Conservation (phyloP, 495 filamentous ascomycete species). For the Penicillium psychrofluorescens region DNA sequence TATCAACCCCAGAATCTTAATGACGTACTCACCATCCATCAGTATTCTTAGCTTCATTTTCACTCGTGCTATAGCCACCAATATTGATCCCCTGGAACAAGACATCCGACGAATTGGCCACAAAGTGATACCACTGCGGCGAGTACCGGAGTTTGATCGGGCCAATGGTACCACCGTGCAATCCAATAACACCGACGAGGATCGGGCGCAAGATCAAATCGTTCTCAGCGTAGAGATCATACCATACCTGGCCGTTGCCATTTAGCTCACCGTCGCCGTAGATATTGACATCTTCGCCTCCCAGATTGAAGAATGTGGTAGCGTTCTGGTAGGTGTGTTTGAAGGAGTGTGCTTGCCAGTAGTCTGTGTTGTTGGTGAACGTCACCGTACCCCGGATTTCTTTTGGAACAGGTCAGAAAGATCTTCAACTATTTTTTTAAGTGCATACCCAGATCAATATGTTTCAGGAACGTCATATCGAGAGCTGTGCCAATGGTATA, state of each 20-base stretch:
- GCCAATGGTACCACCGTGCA: slow-evolving; percentile 54
- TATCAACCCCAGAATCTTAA: background rate
- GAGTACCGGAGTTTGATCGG: slow-evolving; percentile 55
- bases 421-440: background rate
- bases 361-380: slow-evolving; percentile 59
- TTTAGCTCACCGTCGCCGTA: slow-evolving; percentile 57
- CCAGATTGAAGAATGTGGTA: slow-evolving; percentile 62
- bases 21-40: slow-evolving; percentile 48
- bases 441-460: slow-evolving; percentile 50
- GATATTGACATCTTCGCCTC: slow-evolving; percentile 60
- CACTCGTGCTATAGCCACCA: slow-evolving; percentile 42
- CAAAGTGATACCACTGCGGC: slow-evolving; percentile 61
- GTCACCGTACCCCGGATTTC: slow-evolving; percentile 48
- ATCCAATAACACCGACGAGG: slow-evolving; percentile 54
- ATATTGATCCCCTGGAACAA: slow-evolving; percentile 63
- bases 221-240: slow-evolving; percentile 52
- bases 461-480: slow-evolving; percentile 55
- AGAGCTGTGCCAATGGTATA: slow-evolving; percentile 60
- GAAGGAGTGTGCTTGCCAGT: slow-evolving; percentile 60
- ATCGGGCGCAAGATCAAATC: slow-evolving; percentile 52
- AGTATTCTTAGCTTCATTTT: slow-evolving; percentile 55
- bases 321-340: slow-evolving; percentile 56
- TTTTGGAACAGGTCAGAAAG: slow-evolving; percentile 1
- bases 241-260: slow-evolving; percentile 67
- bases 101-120: slow-evolving; percentile 61